These are phyloP conservation scores for Selenicereus undatus DNA, from an alignment of 148 eudicot genomes.

Conservation along the genomic window DNA sequence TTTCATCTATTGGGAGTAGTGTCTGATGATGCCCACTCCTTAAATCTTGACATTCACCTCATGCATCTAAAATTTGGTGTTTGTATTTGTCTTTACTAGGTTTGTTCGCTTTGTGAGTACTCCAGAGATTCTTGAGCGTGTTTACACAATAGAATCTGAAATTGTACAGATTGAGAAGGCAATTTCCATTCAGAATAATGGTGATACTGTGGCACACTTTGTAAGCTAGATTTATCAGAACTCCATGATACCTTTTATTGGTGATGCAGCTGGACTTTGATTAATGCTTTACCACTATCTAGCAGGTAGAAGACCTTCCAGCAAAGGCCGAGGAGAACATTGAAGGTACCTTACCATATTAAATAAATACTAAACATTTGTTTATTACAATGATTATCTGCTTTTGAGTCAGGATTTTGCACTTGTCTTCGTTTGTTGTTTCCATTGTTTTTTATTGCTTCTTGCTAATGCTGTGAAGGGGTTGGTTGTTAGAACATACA, in stretches of 20 bases:
- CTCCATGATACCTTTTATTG: not conserved
- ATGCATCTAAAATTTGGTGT: not conserved
- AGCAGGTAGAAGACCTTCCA: slow-evolving; percentile 53
- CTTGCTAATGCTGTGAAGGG: not conserved
- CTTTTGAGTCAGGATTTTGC: not conserved
- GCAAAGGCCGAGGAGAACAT: slow-evolving; percentile 38
- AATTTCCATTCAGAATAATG: slow-evolving; percentile 59
- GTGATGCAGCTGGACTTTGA: not conserved
- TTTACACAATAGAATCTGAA: slow-evolving; percentile 85
- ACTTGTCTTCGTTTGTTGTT: not conserved
- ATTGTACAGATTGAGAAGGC: slow-evolving; percentile 87
- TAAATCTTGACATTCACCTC: not conserved
- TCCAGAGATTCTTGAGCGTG: slow-evolving; percentile 96
- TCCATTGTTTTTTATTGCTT: not conserved
- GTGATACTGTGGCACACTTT: slow-evolving; percentile 35
- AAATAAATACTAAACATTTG: not conserved
- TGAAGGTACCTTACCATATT: slow-evolving; percentile 53
- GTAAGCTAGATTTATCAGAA: slow-evolving; percentile 36
- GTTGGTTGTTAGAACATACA: not conserved
- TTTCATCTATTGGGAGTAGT: not conserved
- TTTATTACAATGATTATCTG: not conserved
- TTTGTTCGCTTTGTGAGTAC: slow-evolving; percentile 99
- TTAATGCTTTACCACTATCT: slow-evolving; percentile 2
- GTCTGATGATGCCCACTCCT: slow-evolving; percentile 3
- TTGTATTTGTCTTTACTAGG: slow-evolving; percentile 31